Percentiles rank a stretch among this genome's conserved stretches.
phyloP scores from a whole-genome alignment of 2,329 filamentous ascomycete species.

The Penicillium brasilianum region DNA sequence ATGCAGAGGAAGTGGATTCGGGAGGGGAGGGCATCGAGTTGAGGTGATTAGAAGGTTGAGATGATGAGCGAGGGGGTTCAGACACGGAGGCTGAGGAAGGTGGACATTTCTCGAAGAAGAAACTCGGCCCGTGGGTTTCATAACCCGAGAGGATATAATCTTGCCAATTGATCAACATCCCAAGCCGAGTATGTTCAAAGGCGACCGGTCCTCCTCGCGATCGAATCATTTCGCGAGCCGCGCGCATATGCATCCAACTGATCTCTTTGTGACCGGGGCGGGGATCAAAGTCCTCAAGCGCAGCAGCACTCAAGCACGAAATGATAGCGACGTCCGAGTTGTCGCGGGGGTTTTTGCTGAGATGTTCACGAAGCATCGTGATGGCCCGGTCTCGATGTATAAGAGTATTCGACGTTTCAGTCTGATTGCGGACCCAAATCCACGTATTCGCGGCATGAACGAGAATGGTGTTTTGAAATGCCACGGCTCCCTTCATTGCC shows the following conservation, averaged over 20 bases:
- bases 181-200: constrained; percentile 44
- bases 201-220: constrained; percentile 43
- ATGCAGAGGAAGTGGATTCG: constrained; percentile 23
- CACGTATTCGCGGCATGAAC: constrained; percentile 47
- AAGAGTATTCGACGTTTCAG: constrained; percentile 38
- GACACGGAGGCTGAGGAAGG: constrained; percentile 14
- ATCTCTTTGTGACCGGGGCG: constrained; percentile 44
- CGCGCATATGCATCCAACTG: constrained; percentile 49
- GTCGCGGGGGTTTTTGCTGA: constrained; percentile 38
- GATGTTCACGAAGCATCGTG: constrained; percentile 42
- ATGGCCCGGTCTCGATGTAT: constrained; percentile 40
- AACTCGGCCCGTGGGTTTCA: constrained; percentile 40
- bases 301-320: constrained; percentile 46
- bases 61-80: constrained; percentile 6
- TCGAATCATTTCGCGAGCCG: constrained; percentile 45
- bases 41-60: constrained; percentile 10
- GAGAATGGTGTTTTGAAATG: constrained; percentile 47
- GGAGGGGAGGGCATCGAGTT: constrained; percentile 32
- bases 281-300: constrained; percentile 48
- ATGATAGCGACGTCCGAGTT: constrained; percentile 47
- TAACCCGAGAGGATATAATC: constrained; percentile 50
- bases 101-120: constrained; percentile 40
- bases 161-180: constrained; percentile 50
- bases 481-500: constrained; percentile 46
- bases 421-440: constrained; percentile 44